A percentile compares a stretch with the other conserved stretches of the same genome.
These are phyloP conservation scores for Alternaria longipes DNA, from an alignment of 2,329 filamentous ascomycete genomes.

Conservation along the genomic window DNA sequence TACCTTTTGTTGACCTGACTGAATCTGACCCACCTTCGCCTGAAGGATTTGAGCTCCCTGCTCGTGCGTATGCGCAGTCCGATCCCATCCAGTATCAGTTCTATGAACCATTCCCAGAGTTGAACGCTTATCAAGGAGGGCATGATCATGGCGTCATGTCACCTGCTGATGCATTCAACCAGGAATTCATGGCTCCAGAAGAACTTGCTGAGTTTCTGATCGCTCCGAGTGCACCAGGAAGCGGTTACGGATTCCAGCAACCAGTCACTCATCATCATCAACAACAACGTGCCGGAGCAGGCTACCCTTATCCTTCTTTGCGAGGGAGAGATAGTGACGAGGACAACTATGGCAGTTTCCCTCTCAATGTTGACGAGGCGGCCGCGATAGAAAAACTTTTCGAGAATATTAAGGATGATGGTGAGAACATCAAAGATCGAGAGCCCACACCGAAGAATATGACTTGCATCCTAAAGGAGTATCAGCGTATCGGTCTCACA, in stretches of 20 bases:
- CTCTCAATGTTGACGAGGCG: conserved; percentile 25
- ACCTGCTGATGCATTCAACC: conserved; percentile 28
- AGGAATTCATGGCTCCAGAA: conserved; percentile 37
- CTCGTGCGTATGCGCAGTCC: neutral
- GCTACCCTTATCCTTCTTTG: neutral
- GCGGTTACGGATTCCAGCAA: conserved; percentile 27
- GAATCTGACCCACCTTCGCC: conserved; percentile 31
- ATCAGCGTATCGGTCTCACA: conserved; percentile 79
- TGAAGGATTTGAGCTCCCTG: neutral
- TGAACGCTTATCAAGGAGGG: conserved; percentile 10
- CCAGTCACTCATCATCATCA: neutral
- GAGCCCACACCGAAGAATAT: conserved; percentile 76
- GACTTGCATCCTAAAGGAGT: conserved; percentile 75
- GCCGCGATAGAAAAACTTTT: conserved; percentile 44
- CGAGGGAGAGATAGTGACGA: conserved; percentile 19
- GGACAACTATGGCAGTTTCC: conserved; percentile 26
- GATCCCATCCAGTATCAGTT: neutral
- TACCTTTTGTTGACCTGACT: conserved; percentile 32
- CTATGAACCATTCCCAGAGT: conserved; percentile 19
- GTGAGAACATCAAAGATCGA: conserved; percentile 62
- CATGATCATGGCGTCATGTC: conserved; percentile 11
- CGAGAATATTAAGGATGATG: conserved; percentile 42
- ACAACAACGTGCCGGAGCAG: neutral
- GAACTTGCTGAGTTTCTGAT: conserved; percentile 44
- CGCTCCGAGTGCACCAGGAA: conserved; percentile 21